Evolutionary conservation across 2,329 filamentous ascomycete genomes (phyloP).

Genomic region (Lachnum nothofagi): DNA sequence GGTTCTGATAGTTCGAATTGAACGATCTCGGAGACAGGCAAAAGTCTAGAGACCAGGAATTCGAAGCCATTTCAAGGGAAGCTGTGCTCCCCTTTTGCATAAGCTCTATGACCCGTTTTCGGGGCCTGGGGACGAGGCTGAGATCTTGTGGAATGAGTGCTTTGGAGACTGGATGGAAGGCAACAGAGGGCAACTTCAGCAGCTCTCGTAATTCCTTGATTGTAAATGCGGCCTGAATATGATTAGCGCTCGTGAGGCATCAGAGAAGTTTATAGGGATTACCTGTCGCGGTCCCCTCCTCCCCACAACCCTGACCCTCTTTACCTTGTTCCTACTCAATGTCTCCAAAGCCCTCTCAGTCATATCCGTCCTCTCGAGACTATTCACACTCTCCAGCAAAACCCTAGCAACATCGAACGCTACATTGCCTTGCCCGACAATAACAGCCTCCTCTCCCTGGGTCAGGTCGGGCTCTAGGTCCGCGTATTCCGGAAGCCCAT

Average conservation of each 20-base stretch:
- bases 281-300: constrained; percentile 84
- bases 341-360: constrained; percentile 74
- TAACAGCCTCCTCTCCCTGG: constrained; percentile 72
- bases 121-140: constrained; percentile 66
- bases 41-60: constrained; percentile 80
- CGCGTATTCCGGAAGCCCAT: constrained; percentile 80
- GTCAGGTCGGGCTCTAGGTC: constrained; percentile 68
- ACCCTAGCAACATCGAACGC: constrained; percentile 90
- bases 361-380: constrained; percentile 79
- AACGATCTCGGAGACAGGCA: constrained; percentile 75
- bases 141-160: constrained; percentile 63
- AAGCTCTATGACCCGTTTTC: constrained; percentile 74
- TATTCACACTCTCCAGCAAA: constrained; percentile 69
- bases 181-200: constrained; percentile 67
- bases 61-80: constrained; percentile 43
- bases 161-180: constrained; percentile 64
- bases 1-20: constrained; percentile 38
- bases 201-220: constrained; percentile 92
- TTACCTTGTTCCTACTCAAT: constrained; percentile 67
- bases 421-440: constrained; percentile 94
- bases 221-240: constrained; percentile 73
- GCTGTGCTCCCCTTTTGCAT: constrained; percentile 66
- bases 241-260: constrained; percentile 7
- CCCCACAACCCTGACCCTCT: constrained; percentile 79
- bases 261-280: constrained; percentile 27